Conservation (phyloP, 352 stramenopile species). For the Elongisporangium anandrum region DNA sequence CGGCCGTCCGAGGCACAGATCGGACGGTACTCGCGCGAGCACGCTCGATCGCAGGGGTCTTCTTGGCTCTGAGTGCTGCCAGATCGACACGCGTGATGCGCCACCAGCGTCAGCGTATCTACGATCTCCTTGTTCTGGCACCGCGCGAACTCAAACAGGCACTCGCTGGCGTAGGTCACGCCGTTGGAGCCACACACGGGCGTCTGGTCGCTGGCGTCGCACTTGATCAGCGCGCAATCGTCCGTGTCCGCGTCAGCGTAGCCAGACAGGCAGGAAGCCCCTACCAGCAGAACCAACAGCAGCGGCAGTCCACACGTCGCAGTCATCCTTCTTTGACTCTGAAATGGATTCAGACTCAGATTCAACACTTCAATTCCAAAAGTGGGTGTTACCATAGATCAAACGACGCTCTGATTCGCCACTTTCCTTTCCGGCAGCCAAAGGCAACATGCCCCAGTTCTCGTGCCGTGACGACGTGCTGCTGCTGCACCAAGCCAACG, state of each 20-base stretch:
- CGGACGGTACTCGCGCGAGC: constrained; percentile 7
- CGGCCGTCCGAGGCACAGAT: constrained; percentile 11
- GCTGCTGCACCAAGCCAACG: no score
- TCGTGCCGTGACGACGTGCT: no score
- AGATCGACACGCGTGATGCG: not conserved
- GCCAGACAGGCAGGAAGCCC: not conserved
- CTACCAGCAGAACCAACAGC: not conserved
- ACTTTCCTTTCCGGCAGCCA: no score
- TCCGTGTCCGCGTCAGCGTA: not conserved
- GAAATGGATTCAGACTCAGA: not conserved
- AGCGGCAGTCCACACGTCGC: not conserved
- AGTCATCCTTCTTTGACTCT: not conserved
- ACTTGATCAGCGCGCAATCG: not conserved
- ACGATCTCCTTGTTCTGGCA: constrained; percentile 20
- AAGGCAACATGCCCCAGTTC: no score
- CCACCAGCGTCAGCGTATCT: not conserved
- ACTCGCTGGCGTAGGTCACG: constrained; percentile 60
- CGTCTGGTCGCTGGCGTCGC: constrained; percentile 1
- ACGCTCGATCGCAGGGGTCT: not conserved
- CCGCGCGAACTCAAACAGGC: constrained; percentile 40
- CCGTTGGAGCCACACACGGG: constrained; percentile 60
- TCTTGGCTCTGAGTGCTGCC: not conserved
- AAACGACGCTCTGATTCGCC: no score
- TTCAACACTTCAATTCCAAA: not conserved
- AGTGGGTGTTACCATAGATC: not conserved